phyloP scores from a whole-genome alignment of 306 rosid species.

The Cicer bijugum region DNA sequence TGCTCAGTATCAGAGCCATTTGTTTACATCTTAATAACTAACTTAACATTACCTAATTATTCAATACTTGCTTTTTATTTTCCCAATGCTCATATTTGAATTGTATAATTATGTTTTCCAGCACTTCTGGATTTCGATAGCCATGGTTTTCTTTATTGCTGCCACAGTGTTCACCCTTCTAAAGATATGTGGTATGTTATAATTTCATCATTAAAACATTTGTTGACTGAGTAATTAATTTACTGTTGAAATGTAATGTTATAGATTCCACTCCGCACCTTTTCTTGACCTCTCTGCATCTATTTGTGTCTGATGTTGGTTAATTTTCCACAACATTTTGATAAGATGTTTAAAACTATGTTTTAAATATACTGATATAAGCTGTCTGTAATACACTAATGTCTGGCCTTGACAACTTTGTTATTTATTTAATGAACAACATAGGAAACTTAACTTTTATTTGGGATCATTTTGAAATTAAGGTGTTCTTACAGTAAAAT shows the following conservation, averaged over 20 bases:
- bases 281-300: slow-evolving; percentile 16
- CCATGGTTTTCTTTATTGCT: slow-evolving; percentile 96
- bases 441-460: background rate
- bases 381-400: slow-evolving; percentile 4
- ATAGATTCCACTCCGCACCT: background rate
- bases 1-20: background rate
- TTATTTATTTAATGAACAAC: background rate
- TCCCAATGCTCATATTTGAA: slow-evolving; percentile 30
- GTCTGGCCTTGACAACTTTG: background rate
- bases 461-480: background rate
- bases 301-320: slow-evolving; percentile 15
- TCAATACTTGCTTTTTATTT: slow-evolving; percentile 19
- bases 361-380: slow-evolving; percentile 14
- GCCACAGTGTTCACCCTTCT: slow-evolving; percentile 89
- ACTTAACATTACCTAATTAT: slow-evolving; percentile 26
- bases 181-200: slow-evolving; percentile 80
- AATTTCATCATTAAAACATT: slow-evolving; percentile 29
- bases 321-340: slow-evolving; percentile 17
- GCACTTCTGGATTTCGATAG: slow-evolving; percentile 99
- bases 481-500: background rate
- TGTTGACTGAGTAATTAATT: slow-evolving; percentile 32
- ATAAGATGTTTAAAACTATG: slow-evolving; percentile 20
- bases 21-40: slow-evolving; percentile 16
- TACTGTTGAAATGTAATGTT: background rate
- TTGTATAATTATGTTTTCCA: slow-evolving; percentile 50